Base-by-base conservation (phyloP, 306 rosid genomes). In the Prunus salicina region DNA sequence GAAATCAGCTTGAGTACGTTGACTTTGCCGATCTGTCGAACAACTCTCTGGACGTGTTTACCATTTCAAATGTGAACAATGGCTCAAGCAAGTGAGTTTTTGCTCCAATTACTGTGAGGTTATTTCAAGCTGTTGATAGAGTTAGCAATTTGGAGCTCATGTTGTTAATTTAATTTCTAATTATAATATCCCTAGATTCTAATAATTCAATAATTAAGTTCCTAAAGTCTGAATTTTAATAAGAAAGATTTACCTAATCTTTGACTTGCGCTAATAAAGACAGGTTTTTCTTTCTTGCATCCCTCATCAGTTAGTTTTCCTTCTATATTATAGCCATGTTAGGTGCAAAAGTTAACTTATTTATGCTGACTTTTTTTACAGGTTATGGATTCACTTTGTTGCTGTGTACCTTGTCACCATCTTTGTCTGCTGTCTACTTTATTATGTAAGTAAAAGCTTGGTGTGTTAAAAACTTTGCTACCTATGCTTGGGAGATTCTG, bases 321-420 rank as follows among this genome's bases (percentile, higher is more conserved):
- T 15, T 30, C 12, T 16, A 12, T 60, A 56, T 56, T 20, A 20
- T 56, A 10, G 13, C 28, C 7, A 25, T 5, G 8, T 25, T 5
- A 25, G 64, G 64, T 60, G 32, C 67, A 8, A 63, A 88, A 86
- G 91, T 80, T 47, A 58, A 43, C 78, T 71, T 38, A 38, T 61
- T 62, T 14, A 46, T n/a, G 41, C 27, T 27, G 16, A 71, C 30
- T 22, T 73, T 47, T 66, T 84, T 61, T 38, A 58, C 97, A 95
- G 99, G 86, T 84, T 95, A 80, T 95, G 99, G 97, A 53, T 89
- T 76, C 99, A 95, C 89, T 95, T 95, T 82, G 27, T 78, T 64
- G 99, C 99, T 47, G 92, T 95, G 77, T 95, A 95, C 89, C 20
- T 85, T 50, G 87, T 95, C 82, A 92, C 97, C 41, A 84, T 84